Percentiles rank a stretch among this genome's conserved stretches.
Evolutionary conservation across 495 filamentous ascomycete species (phyloP).

Genomic region (Penicillium tannophilum): DNA sequence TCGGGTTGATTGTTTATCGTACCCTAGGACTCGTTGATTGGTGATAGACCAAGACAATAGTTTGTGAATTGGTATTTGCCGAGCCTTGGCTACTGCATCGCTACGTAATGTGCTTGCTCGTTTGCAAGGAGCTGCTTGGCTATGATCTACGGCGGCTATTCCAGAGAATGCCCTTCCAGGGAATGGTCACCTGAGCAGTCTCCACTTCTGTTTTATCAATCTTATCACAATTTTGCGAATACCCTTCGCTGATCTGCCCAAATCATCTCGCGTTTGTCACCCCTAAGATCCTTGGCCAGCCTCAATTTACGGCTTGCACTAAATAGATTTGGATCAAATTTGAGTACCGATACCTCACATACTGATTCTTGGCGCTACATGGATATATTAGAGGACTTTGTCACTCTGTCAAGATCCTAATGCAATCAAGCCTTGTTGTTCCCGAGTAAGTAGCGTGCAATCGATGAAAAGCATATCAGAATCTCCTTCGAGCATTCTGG

Average conservation of each 20-base stretch:
- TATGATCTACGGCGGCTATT: not conserved
- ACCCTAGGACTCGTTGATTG: not conserved
- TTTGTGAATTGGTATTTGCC: conserved; percentile 10
- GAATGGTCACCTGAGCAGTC: not conserved
- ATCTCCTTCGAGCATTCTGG: too few relatives aligned
- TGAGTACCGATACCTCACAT: not conserved
- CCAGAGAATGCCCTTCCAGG: not conserved
- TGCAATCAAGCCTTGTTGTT: too few relatives aligned
- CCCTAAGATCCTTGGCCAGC: too few relatives aligned
- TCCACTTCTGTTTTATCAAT: conserved; percentile 5
- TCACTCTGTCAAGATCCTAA: too few relatives aligned
- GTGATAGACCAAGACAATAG: conserved; percentile 12
- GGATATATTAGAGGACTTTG: too few relatives aligned
- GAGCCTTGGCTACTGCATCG: conserved; percentile 13
- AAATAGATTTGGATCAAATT: not conserved
- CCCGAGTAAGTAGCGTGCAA: too few relatives aligned
- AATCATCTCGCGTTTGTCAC: not conserved
- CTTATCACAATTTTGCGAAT: not conserved
- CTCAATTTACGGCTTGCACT: not conserved
- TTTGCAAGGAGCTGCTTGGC: not conserved
- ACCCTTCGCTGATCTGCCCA: not conserved
- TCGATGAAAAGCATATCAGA: too few relatives aligned
- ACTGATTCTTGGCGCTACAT: too few relatives aligned
- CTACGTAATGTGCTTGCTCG: not conserved
- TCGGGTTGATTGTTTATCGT: not conserved